Evolutionary conservation across 768 basidiomycete species (phyloP).

Genomic region (Lepiota venenata): DNA sequence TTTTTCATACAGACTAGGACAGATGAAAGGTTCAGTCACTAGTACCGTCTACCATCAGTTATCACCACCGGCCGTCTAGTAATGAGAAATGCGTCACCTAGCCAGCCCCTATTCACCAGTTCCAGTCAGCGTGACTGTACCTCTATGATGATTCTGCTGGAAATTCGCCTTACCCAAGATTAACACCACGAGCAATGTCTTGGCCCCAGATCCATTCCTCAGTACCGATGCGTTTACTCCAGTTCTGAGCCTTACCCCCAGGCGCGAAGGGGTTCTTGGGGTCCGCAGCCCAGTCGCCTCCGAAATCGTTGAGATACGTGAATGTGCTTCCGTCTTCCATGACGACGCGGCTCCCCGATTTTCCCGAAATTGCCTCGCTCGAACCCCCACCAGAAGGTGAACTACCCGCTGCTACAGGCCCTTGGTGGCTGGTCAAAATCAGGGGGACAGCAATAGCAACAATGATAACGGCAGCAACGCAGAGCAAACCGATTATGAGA

Average conservation of each 20-base stretch:
- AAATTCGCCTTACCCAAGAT: conserved; percentile 47
- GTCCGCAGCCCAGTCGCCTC: conserved; percentile 80
- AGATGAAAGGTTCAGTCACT: conserved; percentile 80
- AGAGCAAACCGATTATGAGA: conserved; percentile 24
- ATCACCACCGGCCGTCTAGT: background rate
- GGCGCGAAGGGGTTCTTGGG: conserved; percentile 67
- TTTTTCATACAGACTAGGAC: conserved; percentile 64
- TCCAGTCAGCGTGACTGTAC: too few species aligned
- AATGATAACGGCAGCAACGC: conserved; percentile 36
- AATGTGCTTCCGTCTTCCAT: conserved; percentile 77
- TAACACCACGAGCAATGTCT: conserved; percentile 52
- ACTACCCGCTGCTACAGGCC: conserved; percentile 3
- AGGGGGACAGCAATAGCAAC: conserved; percentile 40
- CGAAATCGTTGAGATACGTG: conserved; percentile 75
- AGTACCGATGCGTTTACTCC: conserved; percentile 68
- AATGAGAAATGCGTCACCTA: conserved; percentile 27
- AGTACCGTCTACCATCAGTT: background rate
- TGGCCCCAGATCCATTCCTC: conserved; percentile 71
- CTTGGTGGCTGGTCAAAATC: conserved; percentile 21
- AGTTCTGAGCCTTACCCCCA: conserved; percentile 76
- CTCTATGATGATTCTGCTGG: background rate
- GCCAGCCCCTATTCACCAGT: conserved; percentile 35
- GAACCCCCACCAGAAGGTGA: conserved; percentile 11
- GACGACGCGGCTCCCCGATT: conserved; percentile 61
- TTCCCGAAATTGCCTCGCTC: conserved; percentile 42